Percentiles rank a stretch among this genome's conserved stretches.
phyloP scores from a whole-genome alignment of 495 filamentous ascomycete genomes.

The Pseudomonodictys pantanalensis region DNA sequence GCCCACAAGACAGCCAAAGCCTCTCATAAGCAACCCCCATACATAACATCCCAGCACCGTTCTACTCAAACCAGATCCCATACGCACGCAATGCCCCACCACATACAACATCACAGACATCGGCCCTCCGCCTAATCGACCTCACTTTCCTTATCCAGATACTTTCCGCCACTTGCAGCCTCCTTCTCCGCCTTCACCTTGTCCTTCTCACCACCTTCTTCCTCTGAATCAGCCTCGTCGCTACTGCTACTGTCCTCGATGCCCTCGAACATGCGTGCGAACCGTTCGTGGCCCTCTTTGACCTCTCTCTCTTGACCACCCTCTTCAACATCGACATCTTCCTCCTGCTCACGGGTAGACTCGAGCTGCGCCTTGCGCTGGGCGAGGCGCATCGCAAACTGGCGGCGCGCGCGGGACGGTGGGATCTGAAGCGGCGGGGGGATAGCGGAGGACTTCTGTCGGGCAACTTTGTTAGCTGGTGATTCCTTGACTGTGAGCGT shows the following conservation, averaged over 20 bases:
- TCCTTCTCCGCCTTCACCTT: neutral
- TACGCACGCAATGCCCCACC: too few relatives aligned
- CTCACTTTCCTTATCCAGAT: too few relatives aligned
- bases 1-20: too few relatives aligned
- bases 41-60: too few relatives aligned
- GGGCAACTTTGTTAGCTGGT: too few relatives aligned
- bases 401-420: constrained; percentile 80
- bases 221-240: constrained; percentile 12
- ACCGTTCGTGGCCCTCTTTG: constrained; percentile 17
- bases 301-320: constrained; percentile 5
- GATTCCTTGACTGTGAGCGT: constrained; percentile 45
- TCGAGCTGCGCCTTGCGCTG: constrained; percentile 50
- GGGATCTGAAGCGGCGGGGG: constrained; percentile 72
- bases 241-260: constrained; percentile 26
- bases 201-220: constrained; percentile 5
- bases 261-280: constrained; percentile 22
- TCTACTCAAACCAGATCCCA: too few relatives aligned
- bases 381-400: constrained; percentile 78
- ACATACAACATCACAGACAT: too few relatives aligned
- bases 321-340: constrained; percentile 14
- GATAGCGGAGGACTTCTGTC: constrained; percentile 48
- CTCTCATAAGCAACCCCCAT: too few relatives aligned
- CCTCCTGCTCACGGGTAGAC: constrained; percentile 4
- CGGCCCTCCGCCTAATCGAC: too few relatives aligned
- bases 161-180: neutral